Percentiles rank a stretch among this genome's conserved stretches.
Evolutionary conservation across 1,284 basidiomycete species (phyloP).

Genomic region (Phellinidium pouzarii): DNA sequence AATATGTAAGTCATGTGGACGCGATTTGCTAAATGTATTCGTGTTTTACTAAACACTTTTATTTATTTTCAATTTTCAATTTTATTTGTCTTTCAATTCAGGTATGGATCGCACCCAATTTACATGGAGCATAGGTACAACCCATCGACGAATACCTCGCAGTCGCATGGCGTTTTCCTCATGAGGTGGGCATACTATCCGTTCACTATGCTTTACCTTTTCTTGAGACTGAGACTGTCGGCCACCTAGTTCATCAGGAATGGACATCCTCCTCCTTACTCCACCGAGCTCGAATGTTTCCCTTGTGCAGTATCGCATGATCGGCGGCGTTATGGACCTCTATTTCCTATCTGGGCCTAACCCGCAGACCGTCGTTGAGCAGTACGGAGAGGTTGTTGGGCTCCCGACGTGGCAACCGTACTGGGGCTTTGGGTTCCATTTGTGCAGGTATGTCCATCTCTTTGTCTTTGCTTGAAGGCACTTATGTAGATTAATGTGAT

Average conservation of each 20-base stretch:
- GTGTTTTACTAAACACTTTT: not conserved
- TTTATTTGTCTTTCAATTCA: conserved; percentile 21
- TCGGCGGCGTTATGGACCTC: conserved; percentile 64
- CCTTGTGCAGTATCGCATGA: conserved; percentile 55
- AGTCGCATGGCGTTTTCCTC: conserved; percentile 65
- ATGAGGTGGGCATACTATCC: conserved; percentile 37
- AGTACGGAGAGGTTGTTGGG: conserved; percentile 57
- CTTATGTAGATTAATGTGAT: not conserved
- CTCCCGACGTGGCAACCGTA: conserved; percentile 60
- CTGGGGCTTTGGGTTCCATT: conserved; percentile 68
- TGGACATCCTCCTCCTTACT: conserved; percentile 57
- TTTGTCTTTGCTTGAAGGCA: not conserved
- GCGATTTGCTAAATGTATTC: conserved; percentile 16
- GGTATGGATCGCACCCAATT: conserved; percentile 66
- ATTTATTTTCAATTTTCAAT: not conserved
- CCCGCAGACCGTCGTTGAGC: conserved; percentile 59
- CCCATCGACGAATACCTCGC: conserved; percentile 38
- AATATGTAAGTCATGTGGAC: conserved; percentile 43
- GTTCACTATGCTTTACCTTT: not conserved
- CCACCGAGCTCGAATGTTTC: conserved; percentile 44
- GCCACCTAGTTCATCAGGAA: conserved; percentile 40
- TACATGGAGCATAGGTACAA: conserved; percentile 63
- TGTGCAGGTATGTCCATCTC: conserved; percentile 45
- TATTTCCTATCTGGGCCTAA: conserved; percentile 68
- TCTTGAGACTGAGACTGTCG: not conserved